These are phyloP conservation scores for Fonsecaea monophora DNA, from an alignment of 2,329 filamentous ascomycete genomes.

Conservation along the genomic window DNA sequence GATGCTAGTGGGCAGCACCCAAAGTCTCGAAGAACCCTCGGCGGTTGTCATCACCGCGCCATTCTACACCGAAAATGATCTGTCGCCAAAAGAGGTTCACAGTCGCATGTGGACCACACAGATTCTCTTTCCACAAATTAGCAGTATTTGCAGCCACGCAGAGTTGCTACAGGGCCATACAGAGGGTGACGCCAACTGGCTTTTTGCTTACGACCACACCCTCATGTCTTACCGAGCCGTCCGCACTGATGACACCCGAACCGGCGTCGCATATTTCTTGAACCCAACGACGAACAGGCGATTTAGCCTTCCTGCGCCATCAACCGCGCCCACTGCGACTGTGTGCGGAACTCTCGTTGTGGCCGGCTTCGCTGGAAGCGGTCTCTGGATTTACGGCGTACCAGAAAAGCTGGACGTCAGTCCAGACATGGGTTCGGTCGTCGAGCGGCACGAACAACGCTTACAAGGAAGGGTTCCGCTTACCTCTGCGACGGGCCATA, in stretches of 20 bases:
- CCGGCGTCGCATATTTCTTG: constrained; percentile 80
- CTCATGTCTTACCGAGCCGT: constrained; percentile 81
- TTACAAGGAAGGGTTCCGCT: constrained; percentile 30
- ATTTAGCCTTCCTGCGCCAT: constrained; percentile 68
- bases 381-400: constrained; percentile 80
- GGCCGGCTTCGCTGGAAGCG: constrained; percentile 73
- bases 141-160: constrained; percentile 77
- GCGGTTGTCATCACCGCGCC: constrained; percentile 80
- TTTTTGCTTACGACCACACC: constrained; percentile 77
- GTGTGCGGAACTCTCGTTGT: constrained; percentile 73
- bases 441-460: constrained; percentile 39
- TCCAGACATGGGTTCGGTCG: constrained; percentile 42
- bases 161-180: constrained; percentile 64
- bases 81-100: constrained; percentile 63
- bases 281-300: constrained; percentile 61
- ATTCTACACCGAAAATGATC: constrained; percentile 69
- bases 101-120: constrained; percentile 84
- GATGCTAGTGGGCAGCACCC: constrained; percentile 77
- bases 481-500: constrained; percentile 39
- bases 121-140: constrained; percentile 82
- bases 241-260: constrained; percentile 74
- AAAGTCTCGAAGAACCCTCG: constrained; percentile 67
- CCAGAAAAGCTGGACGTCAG: constrained; percentile 72
- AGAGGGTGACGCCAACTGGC: constrained; percentile 72
- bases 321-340: constrained; percentile 72